Evolutionary conservation across 257 asterid genomes (phyloP).

Genomic region (Solanum ahanhuiri): DNA sequence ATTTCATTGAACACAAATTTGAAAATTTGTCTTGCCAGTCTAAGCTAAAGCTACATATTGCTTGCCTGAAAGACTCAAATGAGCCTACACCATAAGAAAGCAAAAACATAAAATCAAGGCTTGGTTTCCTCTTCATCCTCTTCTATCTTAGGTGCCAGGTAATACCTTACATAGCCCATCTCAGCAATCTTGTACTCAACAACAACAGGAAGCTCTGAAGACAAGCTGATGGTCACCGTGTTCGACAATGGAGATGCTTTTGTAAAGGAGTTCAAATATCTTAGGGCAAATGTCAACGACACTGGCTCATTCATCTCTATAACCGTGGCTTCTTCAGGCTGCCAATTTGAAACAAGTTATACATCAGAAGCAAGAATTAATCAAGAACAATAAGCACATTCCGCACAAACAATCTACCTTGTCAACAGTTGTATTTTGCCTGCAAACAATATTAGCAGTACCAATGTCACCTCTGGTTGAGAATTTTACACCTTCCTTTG

Average conservation of each 20-base stretch:
- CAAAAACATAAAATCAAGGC: conserved; percentile 20
- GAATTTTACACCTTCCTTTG: conserved; percentile 94
- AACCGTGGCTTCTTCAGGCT: conserved; percentile 77
- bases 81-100: neutral
- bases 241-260: conserved; percentile 68
- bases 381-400: neutral
- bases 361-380: neutral
- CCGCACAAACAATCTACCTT: conserved; percentile 31
- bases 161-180: conserved; percentile 80
- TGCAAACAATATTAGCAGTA: conserved; percentile 69
- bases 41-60: neutral
- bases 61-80: neutral
- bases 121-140: conserved; percentile 71
- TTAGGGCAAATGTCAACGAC: conserved; percentile 62
- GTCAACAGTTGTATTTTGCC: conserved; percentile 88
- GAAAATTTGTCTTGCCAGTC: neutral
- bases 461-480: conserved; percentile 93
- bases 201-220: conserved; percentile 81
- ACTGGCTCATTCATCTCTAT: conserved; percentile 91
- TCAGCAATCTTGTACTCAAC: conserved; percentile 93
- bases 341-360: neutral
- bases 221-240: conserved; percentile 67
- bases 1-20: neutral
- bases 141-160: conserved; percentile 85
- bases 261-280: conserved; percentile 72